A percentile compares a stretch with the other conserved stretches of the same genome.
Conservation (phyloP, 108 stramenopile genomes). For the Skeletonema costatum region DNA sequence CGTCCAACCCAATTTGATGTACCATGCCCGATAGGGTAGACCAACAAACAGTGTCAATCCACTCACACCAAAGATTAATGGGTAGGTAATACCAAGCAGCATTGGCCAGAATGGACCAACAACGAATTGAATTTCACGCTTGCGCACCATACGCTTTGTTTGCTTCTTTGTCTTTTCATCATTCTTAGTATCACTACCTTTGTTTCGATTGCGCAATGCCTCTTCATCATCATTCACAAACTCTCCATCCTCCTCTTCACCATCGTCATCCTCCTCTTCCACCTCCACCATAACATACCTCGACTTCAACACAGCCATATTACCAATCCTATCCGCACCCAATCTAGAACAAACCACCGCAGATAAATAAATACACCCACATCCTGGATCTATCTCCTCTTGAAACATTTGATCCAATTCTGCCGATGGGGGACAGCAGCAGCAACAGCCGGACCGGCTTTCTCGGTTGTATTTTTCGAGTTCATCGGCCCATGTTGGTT, state of each 20-base stretch:
- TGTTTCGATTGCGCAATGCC: conserved; percentile 20
- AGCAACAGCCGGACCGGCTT: conserved; percentile 18
- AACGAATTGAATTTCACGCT: conserved; percentile 57
- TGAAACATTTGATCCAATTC: conserved; percentile 27
- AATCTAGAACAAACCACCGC: conserved; percentile 65
- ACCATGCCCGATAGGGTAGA: conserved; percentile 40
- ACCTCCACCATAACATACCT: conserved; percentile 71
- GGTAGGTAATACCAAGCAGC: conserved; percentile 83
- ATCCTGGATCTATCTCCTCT: conserved; percentile 60
- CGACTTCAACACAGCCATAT: conserved; percentile 85
- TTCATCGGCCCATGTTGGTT: conserved; percentile 79
- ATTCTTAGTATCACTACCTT: neutral
- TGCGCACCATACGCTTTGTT: conserved; percentile 31
- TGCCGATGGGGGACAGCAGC: conserved; percentile 6
- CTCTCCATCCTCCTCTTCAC: conserved; percentile 29
- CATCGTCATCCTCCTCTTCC: conserved; percentile 60
- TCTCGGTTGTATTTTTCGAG: conserved; percentile 16
- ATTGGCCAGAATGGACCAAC: conserved; percentile 96
- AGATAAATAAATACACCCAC: conserved; percentile 71
- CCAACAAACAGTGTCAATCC: conserved; percentile 37
- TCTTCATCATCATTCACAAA: conserved; percentile 39
- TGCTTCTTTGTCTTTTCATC: neutral
- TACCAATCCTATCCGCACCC: conserved; percentile 82
- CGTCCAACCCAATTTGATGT: conserved; percentile 53
- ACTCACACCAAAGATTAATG: conserved; percentile 78